Evolutionary conservation across 116 monocot species (phyloP).

Genomic region (Dioscorea cayenensis): DNA sequence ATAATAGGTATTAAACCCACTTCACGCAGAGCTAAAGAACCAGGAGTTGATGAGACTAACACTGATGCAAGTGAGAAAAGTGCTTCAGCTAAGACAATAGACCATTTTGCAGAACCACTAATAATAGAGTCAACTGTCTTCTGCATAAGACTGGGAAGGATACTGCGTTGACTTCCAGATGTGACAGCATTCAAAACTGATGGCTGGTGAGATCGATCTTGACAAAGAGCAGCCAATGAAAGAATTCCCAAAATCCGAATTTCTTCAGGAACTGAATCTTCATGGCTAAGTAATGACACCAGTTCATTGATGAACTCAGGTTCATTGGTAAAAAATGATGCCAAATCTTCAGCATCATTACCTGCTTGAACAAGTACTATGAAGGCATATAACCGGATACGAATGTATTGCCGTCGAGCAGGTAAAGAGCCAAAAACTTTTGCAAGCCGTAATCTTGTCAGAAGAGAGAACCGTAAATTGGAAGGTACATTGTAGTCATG

Average conservation of each 20-base stretch:
- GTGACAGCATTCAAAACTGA: conserved; percentile 47
- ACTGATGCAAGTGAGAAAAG: conserved; percentile 64
- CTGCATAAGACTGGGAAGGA: conserved; percentile 70
- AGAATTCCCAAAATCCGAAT: conserved; percentile 53
- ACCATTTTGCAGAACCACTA: conserved; percentile 37
- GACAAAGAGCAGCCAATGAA: conserved; percentile 64
- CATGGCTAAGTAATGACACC: conserved; percentile 57
- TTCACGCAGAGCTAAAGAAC: conserved; percentile 69
- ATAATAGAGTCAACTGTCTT: conserved; percentile 57
- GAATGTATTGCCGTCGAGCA: conserved; percentile 46
- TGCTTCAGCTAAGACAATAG: conserved; percentile 54
- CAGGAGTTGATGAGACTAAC: conserved; percentile 69
- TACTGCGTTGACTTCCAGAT: conserved; percentile 62
- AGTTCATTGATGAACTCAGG: conserved; percentile 78
- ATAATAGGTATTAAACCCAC: conserved; percentile 75
- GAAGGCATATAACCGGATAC: conserved; percentile 67
- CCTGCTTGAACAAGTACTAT: conserved; percentile 65
- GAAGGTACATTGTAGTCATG: conserved; percentile 48
- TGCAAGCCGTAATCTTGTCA: conserved; percentile 73
- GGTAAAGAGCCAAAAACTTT: conserved; percentile 59
- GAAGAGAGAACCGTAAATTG: conserved; percentile 47
- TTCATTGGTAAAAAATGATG: conserved; percentile 65
- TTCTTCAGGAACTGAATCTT: conserved; percentile 67
- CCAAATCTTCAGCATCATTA: conserved; percentile 53
- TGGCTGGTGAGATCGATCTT: conserved; percentile 49